phyloP scores from a whole-genome alignment of 1,139 yeast genomes.

The Blastobotrys persicus region DNA sequence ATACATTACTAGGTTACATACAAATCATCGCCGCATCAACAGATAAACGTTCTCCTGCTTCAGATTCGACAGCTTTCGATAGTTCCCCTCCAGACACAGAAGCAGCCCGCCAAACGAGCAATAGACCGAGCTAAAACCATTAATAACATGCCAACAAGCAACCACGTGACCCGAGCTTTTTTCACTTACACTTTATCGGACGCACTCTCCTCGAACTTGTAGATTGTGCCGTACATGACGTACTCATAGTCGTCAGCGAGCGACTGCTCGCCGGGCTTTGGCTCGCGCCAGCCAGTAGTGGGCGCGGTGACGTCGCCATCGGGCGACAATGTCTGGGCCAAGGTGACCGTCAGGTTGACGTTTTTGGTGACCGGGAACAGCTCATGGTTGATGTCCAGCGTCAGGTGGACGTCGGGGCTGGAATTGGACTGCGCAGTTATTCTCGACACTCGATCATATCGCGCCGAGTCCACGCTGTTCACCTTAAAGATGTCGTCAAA shows the following conservation, averaged over 20 bases:
- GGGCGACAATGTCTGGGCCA: conserved; percentile 69
- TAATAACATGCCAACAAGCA: conserved; percentile 45
- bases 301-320: conserved; percentile 59
- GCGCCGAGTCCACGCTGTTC: conserved; percentile 79
- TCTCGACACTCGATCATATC: conserved; percentile 91
- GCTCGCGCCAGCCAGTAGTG: conserved; percentile 79
- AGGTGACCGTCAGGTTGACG: conserved; percentile 82
- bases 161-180: conserved; percentile 5
- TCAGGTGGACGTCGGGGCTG: conserved; percentile 75
- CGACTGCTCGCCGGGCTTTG: conserved; percentile 76
- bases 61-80: conserved; percentile 80
- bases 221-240: conserved; percentile 97
- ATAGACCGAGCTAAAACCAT: conserved; percentile 68
- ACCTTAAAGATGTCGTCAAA: conserved; percentile 93
- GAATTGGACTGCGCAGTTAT: conserved; percentile 86
- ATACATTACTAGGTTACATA: conserved; percentile 11
- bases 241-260: conserved; percentile 97
- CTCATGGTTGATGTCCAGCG: conserved; percentile 90
- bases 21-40: conserved; percentile 66
- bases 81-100: conserved; percentile 92
- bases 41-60: conserved; percentile 94
- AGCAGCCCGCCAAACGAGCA: conserved; percentile 95
- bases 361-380: conserved; percentile 79
- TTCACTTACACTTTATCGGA: conserved; percentile 49
- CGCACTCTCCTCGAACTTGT: conserved; percentile 87